A percentile compares a stretch with the other conserved stretches of the same genome.
phyloP scores from a whole-genome alignment of 1,139 yeast genomes.

The Pichia sp. region DNA sequence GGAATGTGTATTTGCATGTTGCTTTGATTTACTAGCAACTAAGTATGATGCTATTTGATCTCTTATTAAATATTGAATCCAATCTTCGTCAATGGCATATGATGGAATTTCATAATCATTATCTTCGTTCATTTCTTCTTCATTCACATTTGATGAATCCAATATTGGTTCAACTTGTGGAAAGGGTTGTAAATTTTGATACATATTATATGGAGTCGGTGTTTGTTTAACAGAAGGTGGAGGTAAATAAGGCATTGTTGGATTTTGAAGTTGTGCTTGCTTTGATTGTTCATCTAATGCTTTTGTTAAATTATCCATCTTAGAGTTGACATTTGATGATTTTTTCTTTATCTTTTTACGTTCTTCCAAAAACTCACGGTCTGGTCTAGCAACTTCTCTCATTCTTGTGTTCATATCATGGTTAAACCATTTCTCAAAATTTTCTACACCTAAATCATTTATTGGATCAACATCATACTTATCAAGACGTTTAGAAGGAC shows the following conservation, averaged over 20 bases:
- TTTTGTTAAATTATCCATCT: constrained; percentile 29
- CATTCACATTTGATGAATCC: not conserved
- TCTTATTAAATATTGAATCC: constrained; percentile 28
- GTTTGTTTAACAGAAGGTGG: constrained; percentile 13
- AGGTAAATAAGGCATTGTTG: constrained; percentile 22
- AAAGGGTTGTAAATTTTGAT: constrained; percentile 1
- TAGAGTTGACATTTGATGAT: constrained; percentile 21
- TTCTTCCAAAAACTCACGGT: constrained; percentile 22
- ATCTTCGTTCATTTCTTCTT: constrained; percentile 6
- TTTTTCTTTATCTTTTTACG: constrained; percentile 18
- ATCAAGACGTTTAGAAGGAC: constrained; percentile 27
- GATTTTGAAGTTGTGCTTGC: constrained; percentile 22
- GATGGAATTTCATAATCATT: constrained; percentile 17
- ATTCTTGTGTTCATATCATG: constrained; percentile 25
- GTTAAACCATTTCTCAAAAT: constrained; percentile 30
- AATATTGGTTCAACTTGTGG: not conserved
- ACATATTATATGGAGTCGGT: constrained; percentile 6
- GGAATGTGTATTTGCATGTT: constrained; percentile 1
- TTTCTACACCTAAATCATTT: constrained; percentile 25
- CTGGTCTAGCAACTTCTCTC: constrained; percentile 30
- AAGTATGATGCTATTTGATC: constrained; percentile 21
- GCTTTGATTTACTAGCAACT: constrained; percentile 6
- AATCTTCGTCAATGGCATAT: constrained; percentile 27
- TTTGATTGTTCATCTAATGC: constrained; percentile 27
- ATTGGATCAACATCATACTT: constrained; percentile 25